Percentiles rank a stretch among this genome's conserved stretches.
phyloP scores from a whole-genome alignment of 306 rosid species.

The Malus sylvestris region DNA sequence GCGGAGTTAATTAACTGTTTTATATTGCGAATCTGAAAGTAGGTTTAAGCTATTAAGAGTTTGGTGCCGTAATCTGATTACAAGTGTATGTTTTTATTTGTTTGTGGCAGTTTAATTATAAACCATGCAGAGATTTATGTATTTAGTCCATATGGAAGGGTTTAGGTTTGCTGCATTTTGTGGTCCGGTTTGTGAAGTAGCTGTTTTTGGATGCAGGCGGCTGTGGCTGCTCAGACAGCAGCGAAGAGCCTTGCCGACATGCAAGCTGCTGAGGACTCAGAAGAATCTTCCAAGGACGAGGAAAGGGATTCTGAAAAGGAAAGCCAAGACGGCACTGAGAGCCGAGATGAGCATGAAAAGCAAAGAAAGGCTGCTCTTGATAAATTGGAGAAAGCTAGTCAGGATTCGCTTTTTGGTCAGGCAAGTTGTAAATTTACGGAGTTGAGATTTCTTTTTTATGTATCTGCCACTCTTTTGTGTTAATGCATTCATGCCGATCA shows the following conservation, averaged over 20 bases:
- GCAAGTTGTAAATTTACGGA: constrained; percentile 32
- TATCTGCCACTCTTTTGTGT: not conserved
- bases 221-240: constrained; percentile 80
- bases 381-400: constrained; percentile 89
- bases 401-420: constrained; percentile 80
- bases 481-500: too few species aligned
- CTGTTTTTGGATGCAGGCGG: constrained; percentile 56
- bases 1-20: not conserved
- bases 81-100: too few species aligned
- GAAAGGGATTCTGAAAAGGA: constrained; percentile 36
- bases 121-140: not conserved
- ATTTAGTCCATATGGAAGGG: not conserved
- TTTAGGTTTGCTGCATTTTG: constrained; percentile 6
- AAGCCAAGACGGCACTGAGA: constrained; percentile 42
- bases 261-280: constrained; percentile 48
- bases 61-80: not conserved
- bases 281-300: constrained; percentile 51
- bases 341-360: constrained; percentile 40
- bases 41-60: not conserved
- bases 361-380: constrained; percentile 64
- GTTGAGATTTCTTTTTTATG: not conserved
- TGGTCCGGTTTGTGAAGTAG: not conserved
- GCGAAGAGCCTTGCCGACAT: constrained; percentile 70
- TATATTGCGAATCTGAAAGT: not conserved
- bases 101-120: not conserved